Base-by-base conservation (phyloP, 176 grass and related monocot species). In the Ananas comosus region DNA sequence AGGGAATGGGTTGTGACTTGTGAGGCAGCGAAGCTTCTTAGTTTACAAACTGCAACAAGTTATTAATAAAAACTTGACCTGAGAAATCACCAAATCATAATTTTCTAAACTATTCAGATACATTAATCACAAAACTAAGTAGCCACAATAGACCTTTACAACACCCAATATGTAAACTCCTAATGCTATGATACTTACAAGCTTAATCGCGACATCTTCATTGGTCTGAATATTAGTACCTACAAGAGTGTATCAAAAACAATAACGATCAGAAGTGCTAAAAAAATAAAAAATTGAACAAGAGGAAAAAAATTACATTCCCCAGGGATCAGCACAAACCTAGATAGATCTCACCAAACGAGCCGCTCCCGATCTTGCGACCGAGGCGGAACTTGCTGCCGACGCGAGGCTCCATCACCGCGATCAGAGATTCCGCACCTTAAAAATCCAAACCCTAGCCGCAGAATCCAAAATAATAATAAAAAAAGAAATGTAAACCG, bases 161-260 rank as follows among this genome's bases (percentile, higher is more conserved):
- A 17, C 53, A 57, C 12, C 6, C 14, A 4, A 57, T 57, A 57
- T 57, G 4, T 16, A 16, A 57, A 50, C 12, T 22, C 49, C 28
- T 12, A 63, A 58, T 2, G 54, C 14, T 16, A 54, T 66, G 21
- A 21, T 13, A 87, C 88, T 47, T 64, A 96, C 93, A 81, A 96
- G 88, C 80, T 96, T 96, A 85, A 96, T 92, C 71, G 89, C 93
- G 71, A 96, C 89, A 73, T 96, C 93, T 83, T 96, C 93, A 74
- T 91, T 96, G 69, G 93, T 96, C 81, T 92, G 89, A 66, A 92
- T 81, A 83, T 96, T 96, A 61, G 88, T 96, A 64, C 93, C 93
- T 96, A 57, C 84, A 73, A 23, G 57, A 28, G 70, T 13, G 70
- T 53, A 13, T 9, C 12, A 74, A 12, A 70, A 12, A 64, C 48